Base-by-base conservation (phyloP, 768 basidiomycete species). In the Cyclocybe aegerita region DNA sequence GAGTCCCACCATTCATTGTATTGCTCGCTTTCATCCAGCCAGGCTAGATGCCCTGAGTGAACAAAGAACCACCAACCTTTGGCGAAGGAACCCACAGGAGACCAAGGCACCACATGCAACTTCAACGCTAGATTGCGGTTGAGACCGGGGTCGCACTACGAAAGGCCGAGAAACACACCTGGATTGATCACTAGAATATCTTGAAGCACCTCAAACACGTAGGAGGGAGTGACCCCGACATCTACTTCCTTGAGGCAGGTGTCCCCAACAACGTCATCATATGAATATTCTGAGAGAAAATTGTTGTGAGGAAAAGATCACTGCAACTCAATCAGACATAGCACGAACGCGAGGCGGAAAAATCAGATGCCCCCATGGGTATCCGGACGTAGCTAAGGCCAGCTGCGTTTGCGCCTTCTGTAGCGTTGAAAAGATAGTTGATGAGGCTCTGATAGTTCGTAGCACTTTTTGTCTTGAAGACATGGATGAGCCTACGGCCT, bases 21-120 rank as follows among this genome's bases (percentile, higher is more conserved):
- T 75, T 75, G 40, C 74, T 78, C 41, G 66, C 69, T 63, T 89
- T 89, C 85, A 88, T 86, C 86, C 88, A 90, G 7, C 70, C 84
- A 11, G 88, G 87, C 85, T 87, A 49, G 36, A 51, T 69, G 39
- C 16, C 17, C 15, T 33, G 16, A 2, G 7, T 32, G 14, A 37
- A 31, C n/a, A 37, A 35, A 11, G 23, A 16, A 14, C 37, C 15
- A 17, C n/a, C n/a, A 14, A 12, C 30, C n/a, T 8, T 8, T 7
- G 42, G 36, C 14, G 7, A 34, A 1, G 7, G 30, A 16, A 64
- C 77, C 52, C 63, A 86, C 86, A 3, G 85, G 84, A 39, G 84
- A 85, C 87, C 88, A 88, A 4, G 88, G 85, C 11, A 85, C 45
- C 5, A 87, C 53, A 53, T 86, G 82, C 14, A 87, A 69, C 56